Percentiles rank a stretch among this genome's conserved stretches.
These are phyloP conservation scores for Penicillium tannophilum DNA, from an alignment of 495 filamentous ascomycete species.

Conservation along the genomic window DNA sequence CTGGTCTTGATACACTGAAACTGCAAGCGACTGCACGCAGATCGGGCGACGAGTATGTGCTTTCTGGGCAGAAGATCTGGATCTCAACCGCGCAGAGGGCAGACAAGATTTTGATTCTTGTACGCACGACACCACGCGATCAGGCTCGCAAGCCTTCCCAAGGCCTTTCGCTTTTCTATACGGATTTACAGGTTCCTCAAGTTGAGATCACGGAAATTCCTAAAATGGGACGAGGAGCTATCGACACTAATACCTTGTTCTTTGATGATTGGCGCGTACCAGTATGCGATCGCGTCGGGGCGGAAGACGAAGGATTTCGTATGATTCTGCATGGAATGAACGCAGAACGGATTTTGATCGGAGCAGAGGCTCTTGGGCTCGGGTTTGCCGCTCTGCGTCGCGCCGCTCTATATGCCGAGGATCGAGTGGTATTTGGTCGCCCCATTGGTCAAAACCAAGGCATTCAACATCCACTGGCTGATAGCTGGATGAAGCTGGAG, in stretches of 20 bases:
- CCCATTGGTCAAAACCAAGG: constrained; percentile 74
- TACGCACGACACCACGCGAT: constrained; percentile 67
- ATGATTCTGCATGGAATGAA: constrained; percentile 82
- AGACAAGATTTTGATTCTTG: constrained; percentile 71
- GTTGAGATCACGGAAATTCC: constrained; percentile 27
- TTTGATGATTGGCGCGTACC: constrained; percentile 71
- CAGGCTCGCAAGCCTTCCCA: constrained; percentile 64
- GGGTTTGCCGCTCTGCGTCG: constrained; percentile 69
- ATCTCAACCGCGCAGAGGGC: constrained; percentile 77
- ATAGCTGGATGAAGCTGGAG: constrained; percentile 75
- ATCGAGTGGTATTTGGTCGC: constrained; percentile 66
- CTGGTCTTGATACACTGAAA: constrained; percentile 71
- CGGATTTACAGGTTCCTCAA: constrained; percentile 59
- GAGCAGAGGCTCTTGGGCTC: constrained; percentile 73
- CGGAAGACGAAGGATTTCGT: constrained; percentile 70
- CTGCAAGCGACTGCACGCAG: constrained; percentile 59
- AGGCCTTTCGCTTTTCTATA: constrained; percentile 74
- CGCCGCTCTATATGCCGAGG: constrained; percentile 66
- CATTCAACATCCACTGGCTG: constrained; percentile 72
- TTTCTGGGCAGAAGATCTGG: constrained; percentile 80
- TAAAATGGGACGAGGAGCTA: constrained; percentile 75
- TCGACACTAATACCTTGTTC: constrained; percentile 80
- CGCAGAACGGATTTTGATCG: constrained; percentile 73
- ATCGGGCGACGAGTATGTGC: constrained; percentile 50
- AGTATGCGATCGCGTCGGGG: constrained; percentile 59